These are phyloP conservation scores for Leccinum variabile DNA, from an alignment of 1,284 basidiomycete genomes.

Conservation along the genomic window DNA sequence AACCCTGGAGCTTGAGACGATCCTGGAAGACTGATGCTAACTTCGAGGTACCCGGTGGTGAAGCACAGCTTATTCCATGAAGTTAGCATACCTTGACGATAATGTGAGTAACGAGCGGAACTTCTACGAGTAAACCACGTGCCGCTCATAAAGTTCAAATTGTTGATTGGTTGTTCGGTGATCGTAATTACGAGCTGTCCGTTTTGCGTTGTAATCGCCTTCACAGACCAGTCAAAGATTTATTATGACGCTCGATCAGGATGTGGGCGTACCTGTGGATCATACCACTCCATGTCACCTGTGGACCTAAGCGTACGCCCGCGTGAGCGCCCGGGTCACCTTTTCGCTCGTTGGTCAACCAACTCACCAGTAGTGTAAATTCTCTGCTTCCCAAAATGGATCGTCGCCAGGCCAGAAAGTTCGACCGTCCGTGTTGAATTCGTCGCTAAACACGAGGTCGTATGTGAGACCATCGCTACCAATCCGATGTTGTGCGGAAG, in stretches of 20 bases:
- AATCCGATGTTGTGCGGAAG: conserved; percentile 48
- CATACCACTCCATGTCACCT: conserved; percentile 84
- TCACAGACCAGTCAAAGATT: conserved; percentile 10
- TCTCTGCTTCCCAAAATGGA: conserved; percentile 74
- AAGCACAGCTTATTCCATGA: conserved; percentile 95
- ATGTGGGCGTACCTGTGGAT: conserved; percentile 54
- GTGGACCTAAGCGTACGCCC: conserved; percentile 55
- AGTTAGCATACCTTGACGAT: conserved; percentile 61
- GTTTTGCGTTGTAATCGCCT: conserved; percentile 66
- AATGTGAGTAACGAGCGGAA: conserved; percentile 9
- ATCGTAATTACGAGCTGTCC: conserved; percentile 81
- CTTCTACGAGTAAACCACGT: conserved; percentile 31
- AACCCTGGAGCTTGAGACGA: conserved; percentile 65
- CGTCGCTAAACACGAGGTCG: conserved; percentile 88
- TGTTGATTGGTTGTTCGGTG: conserved; percentile 58
- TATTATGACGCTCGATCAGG: background rate
- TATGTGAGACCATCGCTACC: conserved; percentile 76
- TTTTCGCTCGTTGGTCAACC: background rate
- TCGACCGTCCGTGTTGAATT: conserved; percentile 81
- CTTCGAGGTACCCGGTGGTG: conserved; percentile 88
- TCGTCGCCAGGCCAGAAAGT: conserved; percentile 80
- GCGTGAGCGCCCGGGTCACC: conserved; percentile 10
- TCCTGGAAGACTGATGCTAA: conserved; percentile 81
- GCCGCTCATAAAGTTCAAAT: conserved; percentile 80
- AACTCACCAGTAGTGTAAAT: conserved; percentile 69